Conservation (phyloP, 139 green algal genomes). For the Micromonas commoda region DNA sequence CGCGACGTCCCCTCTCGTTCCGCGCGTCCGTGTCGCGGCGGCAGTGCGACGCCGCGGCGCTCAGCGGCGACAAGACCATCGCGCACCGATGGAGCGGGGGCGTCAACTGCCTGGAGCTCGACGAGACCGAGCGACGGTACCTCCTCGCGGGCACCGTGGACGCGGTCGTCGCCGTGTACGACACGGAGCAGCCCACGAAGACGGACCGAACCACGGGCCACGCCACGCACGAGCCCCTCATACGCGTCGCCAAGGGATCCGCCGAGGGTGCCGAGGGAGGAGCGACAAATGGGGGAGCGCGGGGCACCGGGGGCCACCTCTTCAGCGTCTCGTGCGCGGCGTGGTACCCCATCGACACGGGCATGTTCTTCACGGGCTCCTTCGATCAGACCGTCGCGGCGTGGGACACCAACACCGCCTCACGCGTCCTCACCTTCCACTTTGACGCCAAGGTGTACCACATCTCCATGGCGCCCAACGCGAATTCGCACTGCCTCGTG, state of each 20-base stretch:
- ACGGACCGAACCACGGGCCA: not conserved
- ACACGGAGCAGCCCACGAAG: constrained; percentile 32
- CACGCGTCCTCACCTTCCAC: not conserved
- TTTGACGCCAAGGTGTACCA: not conserved
- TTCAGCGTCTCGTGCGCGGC: not conserved
- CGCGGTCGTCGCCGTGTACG: constrained; percentile 48
- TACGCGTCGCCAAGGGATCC: not conserved
- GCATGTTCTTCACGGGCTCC: constrained; percentile 62
- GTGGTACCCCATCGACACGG: constrained; percentile 83
- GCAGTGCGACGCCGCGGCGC: not conserved
- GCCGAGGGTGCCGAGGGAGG: not conserved
- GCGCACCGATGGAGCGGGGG: constrained; percentile 21
- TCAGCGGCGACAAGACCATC: not conserved
- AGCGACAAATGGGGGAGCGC: not conserved
- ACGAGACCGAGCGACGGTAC: constrained; percentile 59
- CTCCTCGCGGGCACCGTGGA: constrained; percentile 48
- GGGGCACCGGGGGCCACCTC: not conserved
- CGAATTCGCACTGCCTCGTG: not conserved
- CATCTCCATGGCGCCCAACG: not conserved
- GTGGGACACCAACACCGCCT: constrained; percentile 35
- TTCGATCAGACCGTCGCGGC: constrained; percentile 58
- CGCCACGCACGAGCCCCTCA: not conserved
- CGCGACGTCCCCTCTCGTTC: not conserved
- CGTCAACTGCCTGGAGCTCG: constrained; percentile 55
- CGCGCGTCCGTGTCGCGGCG: not conserved